Conservation (phyloP, 2,329 filamentous ascomycete genomes). For the Fusarium sp. region DNA sequence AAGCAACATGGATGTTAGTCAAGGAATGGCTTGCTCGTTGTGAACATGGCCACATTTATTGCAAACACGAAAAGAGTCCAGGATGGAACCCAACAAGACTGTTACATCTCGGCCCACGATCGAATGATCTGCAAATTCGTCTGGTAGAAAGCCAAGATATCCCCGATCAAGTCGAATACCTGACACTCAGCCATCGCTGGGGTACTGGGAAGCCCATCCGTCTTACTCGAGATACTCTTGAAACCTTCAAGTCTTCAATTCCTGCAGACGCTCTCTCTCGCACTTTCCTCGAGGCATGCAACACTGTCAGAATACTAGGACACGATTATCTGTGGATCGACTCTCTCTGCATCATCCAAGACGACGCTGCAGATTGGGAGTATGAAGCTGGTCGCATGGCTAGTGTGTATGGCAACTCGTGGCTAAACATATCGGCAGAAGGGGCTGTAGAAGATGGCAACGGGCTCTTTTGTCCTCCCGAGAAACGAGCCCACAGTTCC, state of each 20-base stretch:
- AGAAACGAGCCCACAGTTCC: not conserved
- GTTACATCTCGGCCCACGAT: not conserved
- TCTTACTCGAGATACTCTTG: not conserved
- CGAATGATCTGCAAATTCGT: not conserved
- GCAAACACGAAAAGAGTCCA: not conserved
- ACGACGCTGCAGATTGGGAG: constrained; percentile 17
- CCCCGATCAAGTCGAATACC: not conserved
- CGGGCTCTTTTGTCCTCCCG: not conserved
- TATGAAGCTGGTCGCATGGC: constrained; percentile 7
- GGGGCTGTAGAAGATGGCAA: not conserved
- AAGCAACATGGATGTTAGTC: not conserved
- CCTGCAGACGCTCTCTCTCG: not conserved
- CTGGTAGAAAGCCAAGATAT: not conserved
- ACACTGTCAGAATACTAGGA: not conserved
- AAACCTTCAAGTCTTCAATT: not conserved
- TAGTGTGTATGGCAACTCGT: not conserved
- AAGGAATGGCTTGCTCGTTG: constrained; percentile 10
- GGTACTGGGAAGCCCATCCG: not conserved
- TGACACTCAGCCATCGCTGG: constrained; percentile 11
- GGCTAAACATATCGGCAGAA: constrained; percentile 9
- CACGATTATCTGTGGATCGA: constrained; percentile 31
- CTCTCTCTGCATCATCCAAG: constrained; percentile 28
- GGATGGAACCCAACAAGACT: constrained; percentile 9
- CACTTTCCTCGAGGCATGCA: constrained; percentile 10
- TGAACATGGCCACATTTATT: not conserved